Base-by-base conservation (phyloP, 148 eudicot species). In the Selenicereus undatus region DNA sequence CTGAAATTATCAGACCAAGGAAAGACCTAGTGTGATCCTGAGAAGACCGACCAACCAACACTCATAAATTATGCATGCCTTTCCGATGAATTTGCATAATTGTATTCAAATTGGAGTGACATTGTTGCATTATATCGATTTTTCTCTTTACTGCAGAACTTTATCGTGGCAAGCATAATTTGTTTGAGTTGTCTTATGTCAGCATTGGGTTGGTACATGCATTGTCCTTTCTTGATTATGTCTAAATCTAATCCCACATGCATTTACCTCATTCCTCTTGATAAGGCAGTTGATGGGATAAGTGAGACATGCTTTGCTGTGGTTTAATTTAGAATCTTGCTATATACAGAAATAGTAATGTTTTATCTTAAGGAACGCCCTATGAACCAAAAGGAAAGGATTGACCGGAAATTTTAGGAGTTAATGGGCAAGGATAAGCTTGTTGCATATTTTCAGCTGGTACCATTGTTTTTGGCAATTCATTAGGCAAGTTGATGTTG, bases 241-340 rank as follows among this genome's bases (percentile, higher is more conserved):
- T 81, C 48, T 51, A 66, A 62, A 24, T 35, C 68, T 24, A 62
- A 72, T 51, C 54, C 75, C 71, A 24, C 18, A 54, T 8, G n/a
- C 36, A 60, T 32, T 39, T 39, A 39, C 43, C 43, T 39, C 3
- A 39, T 39, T 39, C 43, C 43, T 39, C 43, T 39, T 68, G 36
- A 24, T 70, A 68, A 51, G 52, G 39, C 35, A 66, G 74, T 36
- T 76, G 74, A 81, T 82, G 45, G 20, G 71, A 76, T 43, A 20
- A 21, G 26, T 65, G 42, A 43, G 71, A 76, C 83, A 76, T 82
- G 71, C 80, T 56, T 70, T 79, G 81, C 50, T 14, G 42, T 76
- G 50, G 51, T 79, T 58, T 58, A 74, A 69, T 69, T 83, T 58
- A 58, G 66, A 22, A 70, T 52, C 39, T 56, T 75, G 76, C 26